These are phyloP conservation scores for Penicillium daleae DNA, from an alignment of 495 filamentous ascomycete species.

Conservation along the genomic window DNA sequence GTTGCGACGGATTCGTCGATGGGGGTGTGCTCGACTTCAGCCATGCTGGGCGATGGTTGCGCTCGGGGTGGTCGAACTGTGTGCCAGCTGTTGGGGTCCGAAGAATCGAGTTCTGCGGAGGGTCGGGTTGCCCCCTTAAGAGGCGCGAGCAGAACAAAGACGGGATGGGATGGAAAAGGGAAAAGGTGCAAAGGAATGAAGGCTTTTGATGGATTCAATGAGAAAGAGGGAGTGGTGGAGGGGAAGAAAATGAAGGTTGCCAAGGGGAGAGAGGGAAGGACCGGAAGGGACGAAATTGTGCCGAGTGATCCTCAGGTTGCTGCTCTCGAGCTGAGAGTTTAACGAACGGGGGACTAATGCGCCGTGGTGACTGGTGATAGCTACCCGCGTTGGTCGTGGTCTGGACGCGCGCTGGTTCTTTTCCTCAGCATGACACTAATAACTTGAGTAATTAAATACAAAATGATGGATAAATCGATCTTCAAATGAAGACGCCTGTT, in stretches of 20 bases:
- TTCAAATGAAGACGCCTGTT: background rate
- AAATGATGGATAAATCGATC: background rate
- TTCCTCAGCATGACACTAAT: background rate
- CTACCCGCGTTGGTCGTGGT: conserved; percentile 35
- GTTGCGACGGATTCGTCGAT: conserved; percentile 52
- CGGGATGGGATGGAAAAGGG: conserved; percentile 12
- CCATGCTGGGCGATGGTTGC: conserved; percentile 32
- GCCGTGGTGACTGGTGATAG: conserved; percentile 22
- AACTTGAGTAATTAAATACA: background rate
- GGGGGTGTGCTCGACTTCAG: conserved; percentile 45
- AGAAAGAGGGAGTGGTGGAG: conserved; percentile 18
- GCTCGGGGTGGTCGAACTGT: conserved; percentile 12
- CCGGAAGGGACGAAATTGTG: conserved; percentile 25
- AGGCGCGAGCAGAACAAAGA: conserved; percentile 23
- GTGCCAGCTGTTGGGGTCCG: conserved; percentile 15
- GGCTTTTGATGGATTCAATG: conserved; percentile 5
- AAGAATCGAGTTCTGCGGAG: conserved; percentile 17
- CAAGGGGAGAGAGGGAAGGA: conserved; percentile 27
- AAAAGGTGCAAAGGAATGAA: conserved; percentile 15
- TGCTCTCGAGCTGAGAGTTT: background rate
- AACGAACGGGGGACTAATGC: background rate
- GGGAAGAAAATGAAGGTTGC: conserved; percentile 17
- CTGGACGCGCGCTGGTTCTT: background rate
- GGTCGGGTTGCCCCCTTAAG: conserved; percentile 25
- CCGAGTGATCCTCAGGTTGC: conserved; percentile 18